Evolutionary conservation across 2,329 filamentous ascomycete genomes (phyloP).

Genomic region (Coniochaeta ligniaria): DNA sequence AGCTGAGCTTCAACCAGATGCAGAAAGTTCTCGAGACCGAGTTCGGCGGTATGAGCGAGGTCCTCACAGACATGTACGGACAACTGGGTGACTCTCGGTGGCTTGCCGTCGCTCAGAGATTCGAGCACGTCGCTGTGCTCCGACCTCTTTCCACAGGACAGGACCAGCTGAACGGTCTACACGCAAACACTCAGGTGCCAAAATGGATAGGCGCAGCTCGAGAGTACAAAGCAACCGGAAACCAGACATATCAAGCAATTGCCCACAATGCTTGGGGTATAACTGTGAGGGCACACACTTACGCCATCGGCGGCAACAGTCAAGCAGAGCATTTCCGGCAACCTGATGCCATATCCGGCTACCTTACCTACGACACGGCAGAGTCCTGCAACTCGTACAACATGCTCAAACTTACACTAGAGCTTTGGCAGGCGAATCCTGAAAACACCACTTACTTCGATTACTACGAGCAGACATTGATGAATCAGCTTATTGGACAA

Average conservation of each 20-base stretch:
- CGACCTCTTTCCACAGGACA: conserved; percentile 35
- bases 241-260: conserved; percentile 35
- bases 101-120: conserved; percentile 38
- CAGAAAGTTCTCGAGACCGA: conserved; percentile 40
- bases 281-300: conserved; percentile 36
- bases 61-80: conserved; percentile 38
- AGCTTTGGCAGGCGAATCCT: conserved; percentile 38
- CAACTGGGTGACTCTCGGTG: conserved; percentile 36
- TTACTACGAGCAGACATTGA: conserved; percentile 41
- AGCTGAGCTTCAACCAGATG: conserved; percentile 35
- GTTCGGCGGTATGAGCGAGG: conserved; percentile 47
- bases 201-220: conserved; percentile 45
- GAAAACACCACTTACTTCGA: conserved; percentile 37
- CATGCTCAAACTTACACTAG: conserved; percentile 47
- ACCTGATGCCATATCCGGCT: conserved; percentile 36
- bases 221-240: conserved; percentile 41
- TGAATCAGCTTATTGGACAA: conserved; percentile 43
- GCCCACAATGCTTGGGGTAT: conserved; percentile 42
- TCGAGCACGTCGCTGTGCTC: conserved; percentile 40
- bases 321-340: conserved; percentile 43
- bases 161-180: conserved; percentile 38
- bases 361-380: conserved; percentile 36
- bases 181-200: conserved; percentile 46
- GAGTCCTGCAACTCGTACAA: conserved; percentile 50
- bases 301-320: conserved; percentile 47